Conservation (phyloP, 2,329 filamentous ascomycete genomes). For the Knufia petricola region DNA sequence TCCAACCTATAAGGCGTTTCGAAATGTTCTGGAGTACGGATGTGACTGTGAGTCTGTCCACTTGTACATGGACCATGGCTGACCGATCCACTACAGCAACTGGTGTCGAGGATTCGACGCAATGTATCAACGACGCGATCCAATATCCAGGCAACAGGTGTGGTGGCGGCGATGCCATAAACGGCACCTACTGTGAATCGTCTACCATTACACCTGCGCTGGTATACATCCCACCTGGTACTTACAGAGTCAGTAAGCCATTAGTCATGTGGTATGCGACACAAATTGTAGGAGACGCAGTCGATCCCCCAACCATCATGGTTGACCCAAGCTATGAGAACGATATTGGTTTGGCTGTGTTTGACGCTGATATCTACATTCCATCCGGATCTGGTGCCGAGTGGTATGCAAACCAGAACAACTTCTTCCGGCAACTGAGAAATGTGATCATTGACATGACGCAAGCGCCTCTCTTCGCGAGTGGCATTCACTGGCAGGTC, state of each 20-base stretch:
- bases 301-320: constrained; percentile 45
- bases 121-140: constrained; percentile 69
- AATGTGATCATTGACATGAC: constrained; percentile 66
- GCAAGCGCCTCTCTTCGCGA: constrained; percentile 46
- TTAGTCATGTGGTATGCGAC: constrained; percentile 57
- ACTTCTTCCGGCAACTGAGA: constrained; percentile 65
- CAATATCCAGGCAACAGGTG: constrained; percentile 59
- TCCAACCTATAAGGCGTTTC: constrained; percentile 47
- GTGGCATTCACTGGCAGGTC: constrained; percentile 67
- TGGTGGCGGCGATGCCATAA: constrained; percentile 41
- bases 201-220: constrained; percentile 64
- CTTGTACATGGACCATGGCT: background rate
- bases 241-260: constrained; percentile 61
- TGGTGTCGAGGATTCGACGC: constrained; percentile 63
- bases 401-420: constrained; percentile 61
- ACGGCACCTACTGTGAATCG: constrained; percentile 52
- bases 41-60: constrained; percentile 34
- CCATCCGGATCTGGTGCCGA: constrained; percentile 46
- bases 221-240: constrained; percentile 75
- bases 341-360: constrained; percentile 70
- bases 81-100: constrained; percentile 30
- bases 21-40: constrained; percentile 62
- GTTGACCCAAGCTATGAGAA: constrained; percentile 39
- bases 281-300: constrained; percentile 55
- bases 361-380: constrained; percentile 69